Evolutionary conservation across 805 yeast species (phyloP).

Genomic region (Nakazawaea laoshanensis): DNA sequence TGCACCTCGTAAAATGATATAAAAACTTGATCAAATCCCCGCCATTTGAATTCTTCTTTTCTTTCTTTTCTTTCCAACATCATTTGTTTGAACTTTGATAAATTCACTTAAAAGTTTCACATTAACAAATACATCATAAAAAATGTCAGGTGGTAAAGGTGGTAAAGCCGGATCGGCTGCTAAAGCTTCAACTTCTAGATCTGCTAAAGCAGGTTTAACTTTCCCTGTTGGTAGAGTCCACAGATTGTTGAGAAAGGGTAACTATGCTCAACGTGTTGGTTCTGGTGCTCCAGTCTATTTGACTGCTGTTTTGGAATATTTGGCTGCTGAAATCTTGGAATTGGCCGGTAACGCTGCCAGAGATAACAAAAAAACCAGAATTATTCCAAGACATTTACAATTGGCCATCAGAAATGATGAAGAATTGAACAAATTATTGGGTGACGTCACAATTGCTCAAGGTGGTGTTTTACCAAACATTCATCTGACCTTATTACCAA

Average conservation of each 20-base stretch:
- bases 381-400: constrained; percentile 97
- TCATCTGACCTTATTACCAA: constrained; percentile 81
- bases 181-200: constrained; percentile 96
- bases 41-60: background rate
- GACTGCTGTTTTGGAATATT: constrained; percentile 93
- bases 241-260: constrained; percentile 92
- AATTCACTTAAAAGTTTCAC: constrained; percentile 11
- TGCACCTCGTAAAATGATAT: background rate
- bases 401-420: constrained; percentile 98
- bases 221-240: constrained; percentile 99
- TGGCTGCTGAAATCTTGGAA: constrained; percentile 96
- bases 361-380: constrained; percentile 98
- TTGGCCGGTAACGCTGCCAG: constrained; percentile 99
- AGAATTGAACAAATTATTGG: constrained; percentile 89
- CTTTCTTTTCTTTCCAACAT: constrained; percentile 10
- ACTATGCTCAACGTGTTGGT: constrained; percentile 98
- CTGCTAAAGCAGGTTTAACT: constrained; percentile 96
- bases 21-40: constrained; percentile 3
- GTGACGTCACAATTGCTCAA: constrained; percentile 93
- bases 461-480: constrained; percentile 99
- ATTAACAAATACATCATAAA: constrained; percentile 8
- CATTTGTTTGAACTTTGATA: constrained; percentile 9
- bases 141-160: constrained; percentile 68
- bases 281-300: constrained; percentile 98
- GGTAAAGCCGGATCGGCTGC: constrained; percentile 93